These are phyloP conservation scores for Nicotiana rustica DNA, from an alignment of 305 asterid species.

Conservation along the genomic window DNA sequence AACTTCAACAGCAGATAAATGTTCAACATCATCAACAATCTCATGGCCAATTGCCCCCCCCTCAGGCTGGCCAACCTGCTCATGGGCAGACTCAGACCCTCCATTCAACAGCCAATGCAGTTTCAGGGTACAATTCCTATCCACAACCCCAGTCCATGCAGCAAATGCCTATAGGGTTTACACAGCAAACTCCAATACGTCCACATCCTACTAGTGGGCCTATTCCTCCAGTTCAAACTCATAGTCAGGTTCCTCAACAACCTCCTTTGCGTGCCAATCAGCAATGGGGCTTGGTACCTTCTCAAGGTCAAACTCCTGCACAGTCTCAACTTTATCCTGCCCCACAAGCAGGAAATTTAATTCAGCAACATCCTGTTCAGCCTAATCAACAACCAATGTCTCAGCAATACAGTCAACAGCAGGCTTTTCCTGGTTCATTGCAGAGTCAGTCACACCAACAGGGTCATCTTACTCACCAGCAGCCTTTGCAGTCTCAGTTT, in stretches of 20 bases:
- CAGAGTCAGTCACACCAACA: conserved; percentile 66
- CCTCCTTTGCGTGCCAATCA: conserved; percentile 63
- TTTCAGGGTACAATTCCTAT: conserved; percentile 73
- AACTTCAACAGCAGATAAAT: conserved; percentile 58
- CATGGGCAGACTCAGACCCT: conserved; percentile 52
- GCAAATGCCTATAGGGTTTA: conserved; percentile 56
- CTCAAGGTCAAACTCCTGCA: conserved; percentile 61
- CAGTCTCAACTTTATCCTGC: conserved; percentile 67
- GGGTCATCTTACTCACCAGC: conserved; percentile 55
- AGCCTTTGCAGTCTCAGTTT: conserved; percentile 60
- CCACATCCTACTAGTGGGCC: conserved; percentile 56
- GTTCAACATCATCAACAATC: conserved; percentile 52
- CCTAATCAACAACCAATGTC: conserved; percentile 63
- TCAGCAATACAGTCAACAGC: conserved; percentile 67
- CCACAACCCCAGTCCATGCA: conserved; percentile 65
- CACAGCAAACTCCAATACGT: conserved; percentile 59
- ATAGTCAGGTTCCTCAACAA: conserved; percentile 66
- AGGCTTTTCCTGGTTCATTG: conserved; percentile 53
- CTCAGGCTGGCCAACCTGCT: conserved; percentile 62
- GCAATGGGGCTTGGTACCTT: conserved; percentile 52
- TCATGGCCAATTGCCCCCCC: conserved; percentile 50
- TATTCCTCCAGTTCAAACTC: conserved; percentile 55
- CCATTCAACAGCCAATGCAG: conserved; percentile 58
- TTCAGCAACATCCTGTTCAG: conserved; percentile 67
- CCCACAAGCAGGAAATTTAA: conserved; percentile 52